Base-by-base conservation (phyloP, 306 rosid genomes). In the Glycine tomentella region DNA sequence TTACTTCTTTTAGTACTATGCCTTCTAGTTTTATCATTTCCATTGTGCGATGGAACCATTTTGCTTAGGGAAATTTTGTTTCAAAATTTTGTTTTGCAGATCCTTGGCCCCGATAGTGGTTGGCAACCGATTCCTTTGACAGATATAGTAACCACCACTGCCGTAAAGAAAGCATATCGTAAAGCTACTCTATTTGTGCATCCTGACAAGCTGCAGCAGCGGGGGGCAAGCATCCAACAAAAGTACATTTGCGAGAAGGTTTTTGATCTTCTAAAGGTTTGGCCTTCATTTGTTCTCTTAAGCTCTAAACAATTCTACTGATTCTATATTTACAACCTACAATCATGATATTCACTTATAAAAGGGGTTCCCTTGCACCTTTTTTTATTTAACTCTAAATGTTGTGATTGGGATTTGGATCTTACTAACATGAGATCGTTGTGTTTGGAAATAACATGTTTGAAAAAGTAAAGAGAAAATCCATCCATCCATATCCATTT, bases 161-260 rank as follows among this genome's bases (percentile, higher is more conserved):
- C 95, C 50, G 99, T 93, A 36, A 93, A 87, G 86, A 95, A 89
- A 85, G 94, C 97, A 76, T 93, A 93, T 75, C 97, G 95, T 13
- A 91, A 88, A 87, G 97, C 97, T 44, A 93, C 99, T 68, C 97
- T 93, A 70, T 91, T 65, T 45, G 97, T 95, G 79, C 99, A 95
- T 84, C 99, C 97, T 15, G 99, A 95, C 91, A 95, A 91, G 83
- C 76, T 95, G 85, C 99, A 95, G 85, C 99, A 95, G 87, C 90
- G 99, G 31, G 97, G 99, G 14, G 99, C 97, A 48, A 93, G 87
- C 89, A 90, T 91, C 77, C 97, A 91, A 83, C 99, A 95, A 61
- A 95, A 92, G 86, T 90, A 91, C 90, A 83, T 71, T 34, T 95
- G 97, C 67, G 99, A 95, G 85, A 95, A 95, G 90, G 99, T 93